These are phyloP conservation scores for Heterobasidion annosum DNA, from an alignment of 1,284 basidiomycete species.

Conservation along the genomic window DNA sequence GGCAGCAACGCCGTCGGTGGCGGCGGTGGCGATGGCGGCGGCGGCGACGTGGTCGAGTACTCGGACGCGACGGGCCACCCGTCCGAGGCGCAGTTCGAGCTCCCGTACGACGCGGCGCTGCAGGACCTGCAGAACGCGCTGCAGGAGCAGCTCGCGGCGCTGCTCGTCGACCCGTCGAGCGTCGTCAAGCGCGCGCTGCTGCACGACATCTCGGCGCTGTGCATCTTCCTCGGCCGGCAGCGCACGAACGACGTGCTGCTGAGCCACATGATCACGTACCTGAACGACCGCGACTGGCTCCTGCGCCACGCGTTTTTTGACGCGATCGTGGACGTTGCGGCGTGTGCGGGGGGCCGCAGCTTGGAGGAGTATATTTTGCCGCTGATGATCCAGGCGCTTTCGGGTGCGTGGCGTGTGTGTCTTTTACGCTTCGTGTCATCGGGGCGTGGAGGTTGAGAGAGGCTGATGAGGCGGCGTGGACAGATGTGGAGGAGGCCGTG, in stretches of 20 bases:
- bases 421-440: not conserved
- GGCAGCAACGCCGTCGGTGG: too few species aligned
- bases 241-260: conserved; percentile 92
- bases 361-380: conserved; percentile 88
- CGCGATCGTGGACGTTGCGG: conserved; percentile 90
- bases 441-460: not conserved
- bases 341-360: conserved; percentile 82
- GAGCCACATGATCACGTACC: conserved; percentile 97
- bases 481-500: conserved; percentile 93
- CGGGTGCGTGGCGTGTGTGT: conserved; percentile 44
- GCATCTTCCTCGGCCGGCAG: conserved; percentile 87
- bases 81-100: conserved; percentile 61
- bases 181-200: conserved; percentile 71
- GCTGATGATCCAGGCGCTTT: conserved; percentile 87
- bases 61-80: too few species aligned
- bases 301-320: conserved; percentile 91
- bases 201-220: conserved; percentile 80
- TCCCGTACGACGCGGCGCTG: conserved; percentile 81
- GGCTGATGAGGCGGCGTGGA: not conserved
- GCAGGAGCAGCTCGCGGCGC: conserved; percentile 80
- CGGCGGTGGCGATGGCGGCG: too few species aligned
- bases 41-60: too few species aligned
- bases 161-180: conserved; percentile 69
- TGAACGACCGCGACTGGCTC: conserved; percentile 94
- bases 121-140: conserved; percentile 81